These are phyloP conservation scores for Sherardia arvensis DNA, from an alignment of 257 asterid genomes.

Conservation along the genomic window DNA sequence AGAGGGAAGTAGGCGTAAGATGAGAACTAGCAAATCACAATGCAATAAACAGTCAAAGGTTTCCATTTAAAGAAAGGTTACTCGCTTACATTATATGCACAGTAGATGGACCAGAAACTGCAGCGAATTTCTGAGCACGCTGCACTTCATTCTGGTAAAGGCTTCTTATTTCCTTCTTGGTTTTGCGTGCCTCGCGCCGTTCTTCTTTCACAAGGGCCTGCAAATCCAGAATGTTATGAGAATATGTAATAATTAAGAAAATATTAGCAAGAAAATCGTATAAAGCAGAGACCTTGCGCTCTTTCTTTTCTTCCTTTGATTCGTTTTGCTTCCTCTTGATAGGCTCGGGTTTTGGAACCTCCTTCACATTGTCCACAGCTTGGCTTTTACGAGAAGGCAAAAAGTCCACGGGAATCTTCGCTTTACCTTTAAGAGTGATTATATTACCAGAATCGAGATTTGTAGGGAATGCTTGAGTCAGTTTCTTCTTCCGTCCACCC, in stretches of 20 bases:
- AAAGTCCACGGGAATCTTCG: slow-evolving; percentile 70
- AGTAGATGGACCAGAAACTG: slow-evolving; percentile 78
- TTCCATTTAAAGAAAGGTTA: no score
- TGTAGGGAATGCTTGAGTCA: slow-evolving; percentile 41
- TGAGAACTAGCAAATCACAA: neutral
- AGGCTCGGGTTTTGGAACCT: slow-evolving; percentile 29
- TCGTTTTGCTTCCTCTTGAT: slow-evolving; percentile 57
- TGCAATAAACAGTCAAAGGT: neutral
- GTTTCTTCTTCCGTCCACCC: slow-evolving; percentile 51
- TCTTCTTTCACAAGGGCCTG: slow-evolving; percentile 86
- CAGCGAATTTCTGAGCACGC: slow-evolving; percentile 90
- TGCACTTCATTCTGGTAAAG: slow-evolving; percentile 67
- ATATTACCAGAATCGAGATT: slow-evolving; percentile 27
- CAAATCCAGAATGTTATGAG: neutral
- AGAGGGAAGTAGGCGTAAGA: neutral
- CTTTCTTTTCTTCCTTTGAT: slow-evolving; percentile 94
- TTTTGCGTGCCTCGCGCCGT: slow-evolving; percentile 75
- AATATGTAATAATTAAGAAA: neutral
- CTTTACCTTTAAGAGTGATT: slow-evolving; percentile 75
- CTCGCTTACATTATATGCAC: slow-evolving; percentile 68
- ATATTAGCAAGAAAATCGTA: neutral
- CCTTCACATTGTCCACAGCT: slow-evolving; percentile 34
- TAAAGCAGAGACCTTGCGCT: slow-evolving; percentile 56
- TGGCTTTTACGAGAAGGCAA: slow-evolving; percentile 48
- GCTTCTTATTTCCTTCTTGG: slow-evolving; percentile 68